Base-by-base conservation (phyloP, 1,139 yeast species). In the Blastobotrys malaysiensis region DNA sequence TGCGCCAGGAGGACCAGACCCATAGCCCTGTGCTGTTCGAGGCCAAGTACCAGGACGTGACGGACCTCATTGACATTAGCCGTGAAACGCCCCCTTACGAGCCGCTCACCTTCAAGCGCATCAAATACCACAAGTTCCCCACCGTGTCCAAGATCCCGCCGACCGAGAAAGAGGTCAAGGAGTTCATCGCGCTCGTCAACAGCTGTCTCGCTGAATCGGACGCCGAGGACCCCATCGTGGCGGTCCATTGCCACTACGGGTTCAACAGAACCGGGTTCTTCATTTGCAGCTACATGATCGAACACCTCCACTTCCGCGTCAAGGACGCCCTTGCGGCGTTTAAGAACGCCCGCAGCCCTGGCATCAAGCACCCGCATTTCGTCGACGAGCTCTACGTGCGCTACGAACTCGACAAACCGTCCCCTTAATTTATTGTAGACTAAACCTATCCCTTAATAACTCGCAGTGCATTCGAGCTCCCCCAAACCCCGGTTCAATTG, bases 141-240 rank as follows among this genome's bases (percentile, higher is more conserved):
- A 86, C 95, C 0, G 91, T 86, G 27, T 83, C 89, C 5, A 86
- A 86, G 66, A 83, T 86, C 39, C 88, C 86, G 0, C 95, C 93
- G 0, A 86, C 85, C 58, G 76, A 75, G 50, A 73, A 76, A 9
- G 83, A 87, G 9, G 83, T 86, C 18, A 68, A 82, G 44, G 73
- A 77, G 55, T 86, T 84, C 61, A 75, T 82, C 46, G 77, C 73
- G 49, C 71, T 84, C 50, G 77, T 83, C 7, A 83, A 82, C 61
- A 73, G 74, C 49, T 46, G 46, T n/a, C 63, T 80, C n/a, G 59
- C 63, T 49, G 65, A 57, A 54, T 62, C 46, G 59, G 56, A 55
- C 61, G 31, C 54, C 27, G 52, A 54, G 9, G 59, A 51, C 2
- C 56, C 81, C 7, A 70, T 76, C 36, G 72, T 86, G 4, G 90